Percentiles rank a stretch among this genome's conserved stretches.
Evolutionary conservation across 2,329 filamentous ascomycete species (phyloP).

Genomic region (Juglanconis sp.): DNA sequence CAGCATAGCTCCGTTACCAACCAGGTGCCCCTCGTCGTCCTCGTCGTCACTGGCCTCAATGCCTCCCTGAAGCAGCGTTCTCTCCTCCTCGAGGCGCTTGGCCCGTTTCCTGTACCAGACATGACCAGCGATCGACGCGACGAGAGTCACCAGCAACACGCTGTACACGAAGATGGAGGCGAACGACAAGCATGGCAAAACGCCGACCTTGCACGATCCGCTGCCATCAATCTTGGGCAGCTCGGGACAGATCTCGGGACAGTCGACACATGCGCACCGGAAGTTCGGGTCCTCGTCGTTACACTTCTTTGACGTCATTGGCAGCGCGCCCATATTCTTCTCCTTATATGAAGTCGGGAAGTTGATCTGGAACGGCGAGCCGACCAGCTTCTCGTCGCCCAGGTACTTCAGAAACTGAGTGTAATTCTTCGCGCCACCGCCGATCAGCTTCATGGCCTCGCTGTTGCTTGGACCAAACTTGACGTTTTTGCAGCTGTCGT

Average conservation of each 20-base stretch:
- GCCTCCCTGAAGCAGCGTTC: conserved; percentile 70
- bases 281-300: conserved; percentile 84
- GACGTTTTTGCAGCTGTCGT: conserved; percentile 97
- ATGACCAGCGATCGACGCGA: conserved; percentile 67
- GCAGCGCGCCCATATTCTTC: conserved; percentile 66
- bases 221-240: conserved; percentile 71
- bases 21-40: conserved; percentile 76
- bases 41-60: conserved; percentile 85
- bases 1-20: conserved; percentile 71
- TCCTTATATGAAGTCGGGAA: conserved; percentile 66
- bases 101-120: conserved; percentile 72
- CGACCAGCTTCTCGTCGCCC: conserved; percentile 84
- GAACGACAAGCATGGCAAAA: conserved; percentile 91
- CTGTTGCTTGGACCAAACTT: conserved; percentile 95
- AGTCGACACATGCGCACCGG: conserved; percentile 91
- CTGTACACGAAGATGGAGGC: conserved; percentile 85
- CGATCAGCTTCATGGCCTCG: conserved; percentile 93
- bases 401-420: conserved; percentile 84
- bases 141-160: conserved; percentile 65
- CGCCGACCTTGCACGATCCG: conserved; percentile 75
- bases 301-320: conserved; percentile 78
- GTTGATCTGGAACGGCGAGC: conserved; percentile 98
- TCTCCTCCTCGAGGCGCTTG: conserved; percentile 72
- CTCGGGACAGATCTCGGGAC: conserved; percentile 77
- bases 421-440: conserved; percentile 90